phyloP scores from a whole-genome alignment of 768 basidiomycete species.

The Kwoniella dejecticola region DNA sequence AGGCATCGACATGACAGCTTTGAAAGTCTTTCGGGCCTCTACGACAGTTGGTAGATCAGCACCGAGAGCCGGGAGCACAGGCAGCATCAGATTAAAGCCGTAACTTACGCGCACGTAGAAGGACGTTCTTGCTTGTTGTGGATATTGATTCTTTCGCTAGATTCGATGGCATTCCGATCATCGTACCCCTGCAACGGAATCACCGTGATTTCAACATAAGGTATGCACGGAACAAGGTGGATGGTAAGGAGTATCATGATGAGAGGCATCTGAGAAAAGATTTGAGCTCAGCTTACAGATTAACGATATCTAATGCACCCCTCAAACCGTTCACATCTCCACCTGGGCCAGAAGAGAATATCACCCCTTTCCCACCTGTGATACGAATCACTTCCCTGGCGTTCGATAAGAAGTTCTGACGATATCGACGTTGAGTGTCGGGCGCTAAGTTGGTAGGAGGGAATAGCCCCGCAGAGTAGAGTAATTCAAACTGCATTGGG shows the following conservation, averaged over 20 bases:
- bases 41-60: neutral
- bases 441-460: conserved; percentile 27
- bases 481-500: conserved; percentile 52
- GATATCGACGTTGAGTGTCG: conserved; percentile 32
- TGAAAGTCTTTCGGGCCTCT: conserved; percentile 51
- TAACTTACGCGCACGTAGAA: conserved; percentile 52
- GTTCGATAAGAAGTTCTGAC: conserved; percentile 54
- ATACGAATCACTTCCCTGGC: conserved; percentile 52
- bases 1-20: conserved; percentile 46
- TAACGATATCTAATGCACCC: conserved; percentile 52
- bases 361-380: conserved; percentile 50
- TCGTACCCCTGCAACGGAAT: conserved; percentile 48
- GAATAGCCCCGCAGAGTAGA: conserved; percentile 48
- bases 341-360: conserved; percentile 47
- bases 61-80: neutral
- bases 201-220: too few species aligned
- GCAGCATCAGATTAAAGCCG: neutral
- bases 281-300: conserved; percentile 36
- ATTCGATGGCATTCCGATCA: conserved; percentile 55
- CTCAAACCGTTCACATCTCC: conserved; percentile 34
- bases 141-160: conserved; percentile 50
- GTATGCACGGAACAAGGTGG: too few species aligned
- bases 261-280: conserved; percentile 21
- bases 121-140: conserved; percentile 38
- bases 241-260: conserved; percentile 30